Conservation (phyloP, 495 filamentous ascomycete genomes). For the Evansstolkia leycettana region DNA sequence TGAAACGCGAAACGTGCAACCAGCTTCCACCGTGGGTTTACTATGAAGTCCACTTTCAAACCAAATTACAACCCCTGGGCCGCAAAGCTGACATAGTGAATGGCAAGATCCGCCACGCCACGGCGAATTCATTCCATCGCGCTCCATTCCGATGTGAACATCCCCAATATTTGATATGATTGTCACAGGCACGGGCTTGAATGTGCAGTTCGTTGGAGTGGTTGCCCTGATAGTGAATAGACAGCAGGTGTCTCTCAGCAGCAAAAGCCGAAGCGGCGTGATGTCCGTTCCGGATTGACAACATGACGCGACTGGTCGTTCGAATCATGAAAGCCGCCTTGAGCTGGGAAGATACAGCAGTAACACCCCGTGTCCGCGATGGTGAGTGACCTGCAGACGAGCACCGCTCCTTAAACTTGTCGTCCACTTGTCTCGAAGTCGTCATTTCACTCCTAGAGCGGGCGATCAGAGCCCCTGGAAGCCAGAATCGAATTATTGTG, state of each 20-base stretch:
- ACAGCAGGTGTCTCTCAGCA: constrained; percentile 29
- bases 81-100: constrained; percentile 28
- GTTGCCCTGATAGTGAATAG: constrained; percentile 42
- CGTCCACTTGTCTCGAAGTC: constrained; percentile 37
- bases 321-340: constrained; percentile 34
- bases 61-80: constrained; percentile 58
- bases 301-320: constrained; percentile 32
- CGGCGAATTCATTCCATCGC: neutral
- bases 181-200: constrained; percentile 62
- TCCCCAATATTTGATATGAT: constrained; percentile 48
- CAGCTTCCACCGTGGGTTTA: constrained; percentile 44
- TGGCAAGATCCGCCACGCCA: neutral
- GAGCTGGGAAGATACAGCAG: constrained; percentile 18
- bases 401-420: constrained; percentile 32
- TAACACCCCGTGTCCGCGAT: constrained; percentile 12
- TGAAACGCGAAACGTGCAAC: neutral
- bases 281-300: constrained; percentile 51
- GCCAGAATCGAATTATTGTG: constrained; percentile 11
- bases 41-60: constrained; percentile 51
- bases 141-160: neutral
- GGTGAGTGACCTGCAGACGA: constrained; percentile 18
- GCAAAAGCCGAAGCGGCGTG: constrained; percentile 41
- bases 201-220: constrained; percentile 40
- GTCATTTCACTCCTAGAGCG: constrained; percentile 29
- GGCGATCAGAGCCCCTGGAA: constrained; percentile 41